Evolutionary conservation across 1,284 basidiomycete genomes (phyloP).

Genomic region (Microstroma glucosiphilum): DNA sequence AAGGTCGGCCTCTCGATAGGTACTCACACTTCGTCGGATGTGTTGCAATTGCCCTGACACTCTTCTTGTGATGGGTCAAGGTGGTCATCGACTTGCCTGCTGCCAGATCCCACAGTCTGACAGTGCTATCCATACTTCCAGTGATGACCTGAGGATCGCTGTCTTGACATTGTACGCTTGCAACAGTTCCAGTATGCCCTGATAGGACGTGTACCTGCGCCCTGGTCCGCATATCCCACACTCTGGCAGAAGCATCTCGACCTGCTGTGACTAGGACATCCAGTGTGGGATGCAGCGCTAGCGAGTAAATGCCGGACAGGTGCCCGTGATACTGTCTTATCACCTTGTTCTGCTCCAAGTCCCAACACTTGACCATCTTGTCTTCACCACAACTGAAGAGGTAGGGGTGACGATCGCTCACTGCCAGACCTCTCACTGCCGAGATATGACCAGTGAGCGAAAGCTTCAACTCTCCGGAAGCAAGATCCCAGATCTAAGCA

Average conservation of each 20-base stretch:
- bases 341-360: slow-evolving; percentile 96
- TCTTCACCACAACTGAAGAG: slow-evolving; percentile 96
- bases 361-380: slow-evolving; percentile 99
- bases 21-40: slow-evolving; percentile 75
- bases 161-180: slow-evolving; percentile 88
- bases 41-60: slow-evolving; percentile 79
- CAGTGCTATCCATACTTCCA: slow-evolving; percentile 94
- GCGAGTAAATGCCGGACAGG: slow-evolving; percentile 80
- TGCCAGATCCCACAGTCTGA: slow-evolving; percentile 96
- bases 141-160: slow-evolving; percentile 96
- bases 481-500: slow-evolving; percentile 88
- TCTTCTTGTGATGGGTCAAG: slow-evolving; percentile 97
- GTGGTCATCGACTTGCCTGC: slow-evolving; percentile 93
- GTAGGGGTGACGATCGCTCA: slow-evolving; percentile 88
- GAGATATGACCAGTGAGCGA: slow-evolving; percentile 96
- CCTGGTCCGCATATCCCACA: slow-evolving; percentile 99
- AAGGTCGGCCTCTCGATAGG: background rate
- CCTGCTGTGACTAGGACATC: slow-evolving; percentile 91
- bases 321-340: slow-evolving; percentile 98
- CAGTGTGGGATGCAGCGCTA: slow-evolving; percentile 81
- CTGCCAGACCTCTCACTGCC: slow-evolving; percentile 86
- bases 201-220: slow-evolving; percentile 87
- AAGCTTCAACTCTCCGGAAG: slow-evolving; percentile 87
- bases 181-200: slow-evolving; percentile 89
- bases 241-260: slow-evolving; percentile 87